Base-by-base conservation (phyloP, 2,329 filamentous ascomycete genomes). In the Neofusicoccum sp. region DNA sequence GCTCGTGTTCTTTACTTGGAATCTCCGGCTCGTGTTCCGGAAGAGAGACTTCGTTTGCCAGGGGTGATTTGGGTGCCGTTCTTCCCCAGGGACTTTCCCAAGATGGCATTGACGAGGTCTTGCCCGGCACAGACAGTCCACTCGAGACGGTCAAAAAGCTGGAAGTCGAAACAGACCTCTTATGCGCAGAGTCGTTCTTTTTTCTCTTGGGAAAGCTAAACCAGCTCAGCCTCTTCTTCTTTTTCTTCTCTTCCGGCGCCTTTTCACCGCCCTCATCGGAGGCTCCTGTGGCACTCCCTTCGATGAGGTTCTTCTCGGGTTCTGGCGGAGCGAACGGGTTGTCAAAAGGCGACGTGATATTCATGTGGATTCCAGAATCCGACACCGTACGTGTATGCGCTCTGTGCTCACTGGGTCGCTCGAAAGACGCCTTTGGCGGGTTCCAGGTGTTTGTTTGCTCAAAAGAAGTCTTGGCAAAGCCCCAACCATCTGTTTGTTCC, bases 141-240 rank as follows among this genome's bases (percentile, higher is more conserved):
- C 30, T n/a, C 43, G 57, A 48, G 51, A 51, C 45, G 7, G 34
- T 41, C 34, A 49, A 34, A 41, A 59, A 33, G 26, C 34, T 48
- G 33, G 57, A 26, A 26, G 16, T 59, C 5, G 57, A 59, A 24
- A 51, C 57, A 16, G 57, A 49, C 45, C 57, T 49, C 44, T 59
- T 59, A 28, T 59, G 57, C 8, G 45, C 44, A 33, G 34, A 26
- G 31, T 47, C 56, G 33, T 43, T 49, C 57, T 43, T 59, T 16
- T 59, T 59, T 36, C 26, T 41, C 36, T 51, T 59, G 5, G 44
- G 44, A 3, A 59, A 48, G 14, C 33, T 49, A 24, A 59, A 41
- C 57, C 44, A 59, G 57, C 57, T 59, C 11, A 59, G 36, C 34
- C 57, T 48, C 30, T 59, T 59, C 14, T 49, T 49, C 34, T 59